Base-by-base conservation (phyloP, 2,329 filamentous ascomycete genomes). In the Penicillium sp. region DNA sequence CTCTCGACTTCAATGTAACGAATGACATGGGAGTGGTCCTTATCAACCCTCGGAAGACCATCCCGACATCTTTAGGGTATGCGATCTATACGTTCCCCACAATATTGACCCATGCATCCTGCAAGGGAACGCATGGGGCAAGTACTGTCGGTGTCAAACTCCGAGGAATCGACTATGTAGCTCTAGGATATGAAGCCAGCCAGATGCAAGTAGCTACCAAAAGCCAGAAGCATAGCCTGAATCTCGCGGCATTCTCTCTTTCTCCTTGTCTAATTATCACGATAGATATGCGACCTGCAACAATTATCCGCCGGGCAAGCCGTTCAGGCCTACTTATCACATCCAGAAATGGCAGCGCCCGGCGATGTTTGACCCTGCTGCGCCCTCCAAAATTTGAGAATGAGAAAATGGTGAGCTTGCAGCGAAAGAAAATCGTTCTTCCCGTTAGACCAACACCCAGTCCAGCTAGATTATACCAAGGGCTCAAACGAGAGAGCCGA, bases 371-470 rank as follows among this genome's bases (percentile, higher is more conserved):
- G 59, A 68, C 62, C 4, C 65, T 68, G 64, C 48, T 68, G 13
- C 58, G 55, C 14, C 69, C 69, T 11, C 69, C 69, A 6, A 70
- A 67, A 43, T 71, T 71, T 22, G 66, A 65, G 22, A 71, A 71
- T 57, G 70, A 71, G 43, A 69, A 68, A 45, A 63, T 62, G 62
- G 69, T 71, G 38, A 56, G 60, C n/a, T 30, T 26, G 25, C 37
- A 2, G 22, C 5, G 2, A 42, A 11, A 25, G 26, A 42, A 30
- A n/a, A 10, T n/a, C 16, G 4, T n/a, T 1, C 5, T 42, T 6
- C 22, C 14, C 26, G 1, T 14, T 1, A 43, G 26, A 30, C 28
- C 45, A 16, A 33, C 19, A n/a, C 37, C 37, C 16, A 13, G 16
- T 26, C 8, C 25, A 68, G 66, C 51, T 65, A 16, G 55, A 65